These are phyloP conservation scores for Suillus fuscotomentosus DNA, from an alignment of 768 basidiomycete genomes.

Conservation along the genomic window DNA sequence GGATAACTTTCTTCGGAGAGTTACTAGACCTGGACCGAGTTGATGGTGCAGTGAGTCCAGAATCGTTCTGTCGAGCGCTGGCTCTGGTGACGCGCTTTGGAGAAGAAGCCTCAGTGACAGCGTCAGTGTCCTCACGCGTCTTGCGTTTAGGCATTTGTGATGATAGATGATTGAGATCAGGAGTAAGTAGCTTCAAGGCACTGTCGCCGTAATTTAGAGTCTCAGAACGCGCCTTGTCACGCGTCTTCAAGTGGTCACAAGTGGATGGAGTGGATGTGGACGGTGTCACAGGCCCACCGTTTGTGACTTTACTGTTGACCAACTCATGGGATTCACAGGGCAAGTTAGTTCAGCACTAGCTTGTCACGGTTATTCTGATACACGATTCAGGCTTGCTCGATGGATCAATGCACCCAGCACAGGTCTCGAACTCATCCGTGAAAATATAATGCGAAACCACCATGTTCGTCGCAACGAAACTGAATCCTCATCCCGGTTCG, in stretches of 20 bases:
- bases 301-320: neutral
- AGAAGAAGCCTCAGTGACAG: slow-evolving; percentile 20
- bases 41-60: neutral
- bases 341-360: slow-evolving; percentile 18
- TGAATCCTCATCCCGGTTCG: slow-evolving; percentile 12
- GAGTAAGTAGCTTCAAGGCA: neutral
- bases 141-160: slow-evolving; percentile 49
- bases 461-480: slow-evolving; percentile 41
- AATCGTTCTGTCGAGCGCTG: slow-evolving; percentile 3
- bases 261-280: neutral
- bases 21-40: neutral
- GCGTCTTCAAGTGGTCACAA: slow-evolving; percentile 15
- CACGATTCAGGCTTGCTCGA: slow-evolving; percentile 57
- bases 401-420: slow-evolving; percentile 82
- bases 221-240: slow-evolving; percentile 17
- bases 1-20: neutral
- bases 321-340: slow-evolving; percentile 65
- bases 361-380: slow-evolving; percentile 6
- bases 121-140: slow-evolving; percentile 18
- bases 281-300: slow-evolving; percentile 17
- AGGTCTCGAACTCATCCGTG: slow-evolving; percentile 63
- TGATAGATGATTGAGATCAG: neutral
- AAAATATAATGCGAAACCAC: slow-evolving; percentile 71
- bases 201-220: neutral
- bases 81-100: slow-evolving; percentile 35